Evolutionary conservation across 176 grass and related monocot species (phyloP).

Genomic region (Phoenix dactylifera): DNA sequence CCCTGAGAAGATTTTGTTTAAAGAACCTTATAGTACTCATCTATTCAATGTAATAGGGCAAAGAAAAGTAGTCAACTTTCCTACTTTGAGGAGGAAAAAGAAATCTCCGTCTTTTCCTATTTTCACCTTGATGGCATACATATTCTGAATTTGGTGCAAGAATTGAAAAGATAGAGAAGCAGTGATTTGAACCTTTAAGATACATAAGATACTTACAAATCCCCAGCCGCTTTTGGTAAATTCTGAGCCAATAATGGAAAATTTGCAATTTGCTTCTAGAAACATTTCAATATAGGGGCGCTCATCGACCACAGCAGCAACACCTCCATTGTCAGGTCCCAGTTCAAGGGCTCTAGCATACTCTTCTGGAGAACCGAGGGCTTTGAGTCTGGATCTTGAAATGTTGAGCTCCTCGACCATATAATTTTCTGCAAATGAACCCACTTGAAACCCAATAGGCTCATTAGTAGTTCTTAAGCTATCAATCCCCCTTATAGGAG

Average conservation of each 20-base stretch:
- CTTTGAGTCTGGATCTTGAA: conserved; percentile 43
- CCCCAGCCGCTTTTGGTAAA: conserved; percentile 92
- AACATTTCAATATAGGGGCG: conserved; percentile 76
- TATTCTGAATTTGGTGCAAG: too few species aligned
- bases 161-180: too few species aligned
- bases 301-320: conserved; percentile 80
- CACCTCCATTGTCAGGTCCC: conserved; percentile 72
- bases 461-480: conserved; percentile 51
- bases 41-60: too few species aligned
- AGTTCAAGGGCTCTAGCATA: conserved; percentile 51
- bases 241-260: conserved; percentile 74
- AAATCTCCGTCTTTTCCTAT: too few species aligned
- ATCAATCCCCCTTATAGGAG: conserved; percentile 68
- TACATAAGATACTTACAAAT: conserved; percentile 59
- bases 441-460: conserved; percentile 81
- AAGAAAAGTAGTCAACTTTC: too few species aligned
- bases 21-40: too few species aligned
- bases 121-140: too few species aligned
- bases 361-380: conserved; percentile 59
- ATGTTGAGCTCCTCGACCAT: conserved; percentile 81
- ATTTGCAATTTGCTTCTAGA: conserved; percentile 50
- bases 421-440: conserved; percentile 84
- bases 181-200: too few species aligned
- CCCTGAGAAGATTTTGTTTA: too few species aligned
- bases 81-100: too few species aligned